Percentiles rank a stretch among this genome's conserved stretches.
These are phyloP conservation scores for Xylaria sp. DNA, from an alignment of 2,329 filamentous ascomycete species.

Conservation along the genomic window DNA sequence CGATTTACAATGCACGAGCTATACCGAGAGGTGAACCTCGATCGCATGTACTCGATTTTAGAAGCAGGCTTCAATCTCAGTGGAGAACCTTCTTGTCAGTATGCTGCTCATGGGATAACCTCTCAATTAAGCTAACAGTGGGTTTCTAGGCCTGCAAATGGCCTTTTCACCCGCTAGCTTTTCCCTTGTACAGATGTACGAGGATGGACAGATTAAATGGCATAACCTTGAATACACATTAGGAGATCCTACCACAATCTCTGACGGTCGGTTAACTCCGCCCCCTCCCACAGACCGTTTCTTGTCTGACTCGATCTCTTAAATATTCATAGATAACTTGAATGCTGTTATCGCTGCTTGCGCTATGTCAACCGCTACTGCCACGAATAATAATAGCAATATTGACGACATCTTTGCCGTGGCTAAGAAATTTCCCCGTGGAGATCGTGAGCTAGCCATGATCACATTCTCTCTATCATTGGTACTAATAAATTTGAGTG, in stretches of 20 bases:
- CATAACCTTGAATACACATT: slow-evolving; percentile 62
- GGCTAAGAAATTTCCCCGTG: slow-evolving; percentile 61
- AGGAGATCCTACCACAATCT: slow-evolving; percentile 60
- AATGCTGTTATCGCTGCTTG: slow-evolving; percentile 70
- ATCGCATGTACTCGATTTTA: slow-evolving; percentile 74
- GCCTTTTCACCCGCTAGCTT: slow-evolving; percentile 69
- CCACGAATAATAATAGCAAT: slow-evolving; percentile 58
- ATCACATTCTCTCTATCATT: neutral
- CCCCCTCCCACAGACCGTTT: neutral
- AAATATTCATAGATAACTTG: slow-evolving; percentile 58
- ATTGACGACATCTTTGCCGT: slow-evolving; percentile 79
- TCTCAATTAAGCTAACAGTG: slow-evolving; percentile 22
- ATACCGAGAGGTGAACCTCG: slow-evolving; percentile 70
- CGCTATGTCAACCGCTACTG: slow-evolving; percentile 61
- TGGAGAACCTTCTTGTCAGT: slow-evolving; percentile 71
- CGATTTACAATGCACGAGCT: slow-evolving; percentile 76
- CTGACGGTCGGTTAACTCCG: slow-evolving; percentile 57
- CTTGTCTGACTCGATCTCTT: slow-evolving; percentile 35
- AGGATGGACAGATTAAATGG: slow-evolving; percentile 69
- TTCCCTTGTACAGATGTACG: slow-evolving; percentile 67
- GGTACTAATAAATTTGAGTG: slow-evolving; percentile 14
- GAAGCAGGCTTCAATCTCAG: slow-evolving; percentile 82
- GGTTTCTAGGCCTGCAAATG: slow-evolving; percentile 63
- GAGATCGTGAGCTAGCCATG: slow-evolving; percentile 48
- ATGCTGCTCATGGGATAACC: neutral